Conservation (phyloP, 2,329 filamentous ascomycete genomes). For the Alternaria incomplexa region DNA sequence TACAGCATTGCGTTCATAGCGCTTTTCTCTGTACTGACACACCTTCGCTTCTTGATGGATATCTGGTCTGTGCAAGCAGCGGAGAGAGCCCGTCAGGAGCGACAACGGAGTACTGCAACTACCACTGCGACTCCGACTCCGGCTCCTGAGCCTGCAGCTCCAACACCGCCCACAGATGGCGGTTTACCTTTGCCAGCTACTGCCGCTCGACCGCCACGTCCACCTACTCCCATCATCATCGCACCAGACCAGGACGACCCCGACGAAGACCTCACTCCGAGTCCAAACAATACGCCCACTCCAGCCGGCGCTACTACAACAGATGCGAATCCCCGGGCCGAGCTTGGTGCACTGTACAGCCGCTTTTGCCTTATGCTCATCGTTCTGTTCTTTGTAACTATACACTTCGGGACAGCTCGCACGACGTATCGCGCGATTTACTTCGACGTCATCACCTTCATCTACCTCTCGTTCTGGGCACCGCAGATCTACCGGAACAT, state of each 20-base stretch:
- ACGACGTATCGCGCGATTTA: slow-evolving; percentile 60
- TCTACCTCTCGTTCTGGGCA: slow-evolving; percentile 88
- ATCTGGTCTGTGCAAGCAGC: slow-evolving; percentile 69
- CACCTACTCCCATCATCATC: slow-evolving; percentile 63
- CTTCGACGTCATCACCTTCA: slow-evolving; percentile 68
- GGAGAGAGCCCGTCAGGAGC: slow-evolving; percentile 52
- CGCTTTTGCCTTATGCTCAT: slow-evolving; percentile 68
- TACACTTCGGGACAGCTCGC: slow-evolving; percentile 66
- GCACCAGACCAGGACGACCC: slow-evolving; percentile 64
- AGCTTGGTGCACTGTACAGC: slow-evolving; percentile 65
- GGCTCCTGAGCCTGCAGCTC: slow-evolving; percentile 24
- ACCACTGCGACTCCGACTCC: slow-evolving; percentile 27
- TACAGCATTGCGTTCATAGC: slow-evolving; percentile 64
- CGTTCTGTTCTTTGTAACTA: slow-evolving; percentile 62
- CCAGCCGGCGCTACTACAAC: slow-evolving; percentile 21
- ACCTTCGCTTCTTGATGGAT: slow-evolving; percentile 70
- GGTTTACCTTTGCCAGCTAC: slow-evolving; percentile 60
- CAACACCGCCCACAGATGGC: slow-evolving; percentile 31
- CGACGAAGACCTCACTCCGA: slow-evolving; percentile 38
- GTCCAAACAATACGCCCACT: slow-evolving; percentile 30
- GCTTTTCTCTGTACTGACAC: slow-evolving; percentile 66
- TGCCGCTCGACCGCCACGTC: slow-evolving; percentile 48
- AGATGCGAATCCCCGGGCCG: slow-evolving; percentile 46
- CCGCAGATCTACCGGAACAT: slow-evolving; percentile 93
- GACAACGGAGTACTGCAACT: slow-evolving; percentile 49